Evolutionary conservation across 768 basidiomycete genomes (phyloP).

Genomic region (Ramaria rubella): DNA sequence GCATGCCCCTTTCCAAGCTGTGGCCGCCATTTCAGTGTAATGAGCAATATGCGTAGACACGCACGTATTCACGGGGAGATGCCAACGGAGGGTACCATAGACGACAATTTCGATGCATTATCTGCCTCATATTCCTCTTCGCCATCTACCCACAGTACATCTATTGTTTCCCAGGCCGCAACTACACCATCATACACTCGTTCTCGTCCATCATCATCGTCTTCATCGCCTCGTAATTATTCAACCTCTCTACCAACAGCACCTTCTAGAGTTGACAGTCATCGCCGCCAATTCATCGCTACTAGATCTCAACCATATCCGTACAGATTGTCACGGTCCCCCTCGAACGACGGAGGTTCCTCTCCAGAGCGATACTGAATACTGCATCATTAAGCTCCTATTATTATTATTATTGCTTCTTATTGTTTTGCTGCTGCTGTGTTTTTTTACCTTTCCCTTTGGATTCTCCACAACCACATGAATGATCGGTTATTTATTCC

Average conservation of each 20-base stretch:
- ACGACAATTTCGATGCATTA: background rate
- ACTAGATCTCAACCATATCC: background rate
- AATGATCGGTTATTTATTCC: too few relatives aligned
- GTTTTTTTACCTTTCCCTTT: background rate
- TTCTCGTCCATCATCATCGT: background rate
- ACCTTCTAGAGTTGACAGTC: background rate
- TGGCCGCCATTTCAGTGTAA: slow-evolving; percentile 76
- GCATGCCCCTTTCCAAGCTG: slow-evolving; percentile 68
- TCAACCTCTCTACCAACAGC: too few relatives aligned
- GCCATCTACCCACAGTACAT: background rate
- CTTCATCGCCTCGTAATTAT: background rate
- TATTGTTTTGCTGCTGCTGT: background rate
- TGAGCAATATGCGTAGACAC: slow-evolving; percentile 86
- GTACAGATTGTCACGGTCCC: background rate
- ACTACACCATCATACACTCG: background rate
- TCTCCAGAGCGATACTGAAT: background rate
- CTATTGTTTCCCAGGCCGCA: background rate
- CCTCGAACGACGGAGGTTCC: background rate
- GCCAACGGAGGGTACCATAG: background rate
- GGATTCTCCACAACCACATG: too few relatives aligned
- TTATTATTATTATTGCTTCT: background rate
- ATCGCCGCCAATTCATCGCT: background rate
- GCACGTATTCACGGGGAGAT: slow-evolving; percentile 52
- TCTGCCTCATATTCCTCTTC: background rate
- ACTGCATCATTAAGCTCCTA: background rate